A percentile compares a stretch with the other conserved stretches of the same genome.
Evolutionary conservation across 805 yeast genomes (phyloP).

Genomic region (Kluyveromyces aestuarii): DNA sequence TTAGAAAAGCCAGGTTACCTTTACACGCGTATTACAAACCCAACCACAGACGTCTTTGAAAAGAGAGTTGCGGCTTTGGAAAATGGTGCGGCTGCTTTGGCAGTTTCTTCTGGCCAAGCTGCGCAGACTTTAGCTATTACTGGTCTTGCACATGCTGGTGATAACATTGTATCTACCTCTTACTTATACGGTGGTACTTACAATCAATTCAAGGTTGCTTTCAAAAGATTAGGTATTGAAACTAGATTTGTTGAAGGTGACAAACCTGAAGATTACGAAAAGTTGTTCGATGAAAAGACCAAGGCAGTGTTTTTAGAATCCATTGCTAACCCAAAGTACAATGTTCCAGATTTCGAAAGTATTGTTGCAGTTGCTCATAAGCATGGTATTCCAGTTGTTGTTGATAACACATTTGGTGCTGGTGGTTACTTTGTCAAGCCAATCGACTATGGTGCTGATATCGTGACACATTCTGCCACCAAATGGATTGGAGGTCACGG

Average conservation of each 20-base stretch:
- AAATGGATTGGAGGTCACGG: conserved; percentile 99
- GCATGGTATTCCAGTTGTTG: conserved; percentile 82
- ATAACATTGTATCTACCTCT: conserved; percentile 80
- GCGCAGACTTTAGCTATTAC: conserved; percentile 83
- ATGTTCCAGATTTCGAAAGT: conserved; percentile 82
- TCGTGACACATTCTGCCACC: conserved; percentile 89
- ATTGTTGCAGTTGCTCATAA: conserved; percentile 72
- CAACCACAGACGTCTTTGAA: conserved; percentile 87
- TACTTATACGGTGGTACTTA: conserved; percentile 93
- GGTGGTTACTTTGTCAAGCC: conserved; percentile 87
- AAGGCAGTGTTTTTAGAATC: conserved; percentile 85
- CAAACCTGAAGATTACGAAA: conserved; percentile 58
- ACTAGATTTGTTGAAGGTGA: conserved; percentile 82
- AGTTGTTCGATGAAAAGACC: conserved; percentile 71
- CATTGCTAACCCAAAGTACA: conserved; percentile 88
- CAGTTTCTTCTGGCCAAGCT: conserved; percentile 93
- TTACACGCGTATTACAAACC: conserved; percentile 86
- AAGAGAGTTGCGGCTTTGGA: conserved; percentile 88
- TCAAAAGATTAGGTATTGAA: conserved; percentile 82
- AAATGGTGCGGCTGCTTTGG: conserved; percentile 84
- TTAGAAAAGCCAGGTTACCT: conserved; percentile 77
- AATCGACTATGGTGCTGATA: conserved; percentile 82
- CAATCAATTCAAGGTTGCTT: conserved; percentile 88
- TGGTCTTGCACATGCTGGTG: conserved; percentile 80
- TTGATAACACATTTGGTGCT: conserved; percentile 95